Evolutionary conservation across 768 basidiomycete species (phyloP).

Genomic region (Amyloporia xantha): DNA sequence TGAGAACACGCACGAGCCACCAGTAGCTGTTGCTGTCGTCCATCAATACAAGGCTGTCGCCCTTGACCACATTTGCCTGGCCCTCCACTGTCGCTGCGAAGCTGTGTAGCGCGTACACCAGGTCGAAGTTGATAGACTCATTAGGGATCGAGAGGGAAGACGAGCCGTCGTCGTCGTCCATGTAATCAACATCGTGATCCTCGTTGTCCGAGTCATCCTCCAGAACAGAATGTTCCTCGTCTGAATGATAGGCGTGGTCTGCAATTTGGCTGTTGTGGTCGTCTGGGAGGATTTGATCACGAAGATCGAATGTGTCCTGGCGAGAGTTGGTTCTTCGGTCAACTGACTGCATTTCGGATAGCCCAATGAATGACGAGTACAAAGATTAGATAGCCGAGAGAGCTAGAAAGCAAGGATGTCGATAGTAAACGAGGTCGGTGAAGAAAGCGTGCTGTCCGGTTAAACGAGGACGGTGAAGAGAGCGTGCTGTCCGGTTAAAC

Average conservation of each 20-base stretch:
- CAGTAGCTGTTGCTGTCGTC: conserved; percentile 99
- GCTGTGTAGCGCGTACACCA: conserved; percentile 90
- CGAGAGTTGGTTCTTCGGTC: conserved; percentile 14
- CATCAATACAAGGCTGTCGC: conserved; percentile 92
- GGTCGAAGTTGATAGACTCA: conserved; percentile 89
- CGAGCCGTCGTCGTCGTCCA: conserved; percentile 67
- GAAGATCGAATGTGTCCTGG: conserved; percentile 68
- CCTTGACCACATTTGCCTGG: conserved; percentile 97
- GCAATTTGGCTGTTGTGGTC: conserved; percentile 44
- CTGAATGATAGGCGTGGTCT: conserved; percentile 47
- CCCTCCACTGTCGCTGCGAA: conserved; percentile 98
- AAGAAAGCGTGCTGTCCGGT: background rate
- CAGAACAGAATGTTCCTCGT: conserved; percentile 75
- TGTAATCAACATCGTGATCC: conserved; percentile 56
- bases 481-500: background rate
- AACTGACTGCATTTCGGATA: background rate
- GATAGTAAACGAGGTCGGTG: too few relatives aligned
- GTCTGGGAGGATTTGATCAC: conserved; percentile 51
- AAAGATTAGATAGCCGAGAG: background rate
- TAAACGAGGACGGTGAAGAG: background rate
- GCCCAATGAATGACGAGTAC: background rate
- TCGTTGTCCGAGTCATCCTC: conserved; percentile 81
- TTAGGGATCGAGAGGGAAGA: conserved; percentile 84
- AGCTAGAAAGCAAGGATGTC: too few relatives aligned
- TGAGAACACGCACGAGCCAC: conserved; percentile 99